A percentile compares a stretch with the other conserved stretches of the same genome.
Evolutionary conservation across 495 filamentous ascomycete species (phyloP).

Genomic region (Penicillium soppii): DNA sequence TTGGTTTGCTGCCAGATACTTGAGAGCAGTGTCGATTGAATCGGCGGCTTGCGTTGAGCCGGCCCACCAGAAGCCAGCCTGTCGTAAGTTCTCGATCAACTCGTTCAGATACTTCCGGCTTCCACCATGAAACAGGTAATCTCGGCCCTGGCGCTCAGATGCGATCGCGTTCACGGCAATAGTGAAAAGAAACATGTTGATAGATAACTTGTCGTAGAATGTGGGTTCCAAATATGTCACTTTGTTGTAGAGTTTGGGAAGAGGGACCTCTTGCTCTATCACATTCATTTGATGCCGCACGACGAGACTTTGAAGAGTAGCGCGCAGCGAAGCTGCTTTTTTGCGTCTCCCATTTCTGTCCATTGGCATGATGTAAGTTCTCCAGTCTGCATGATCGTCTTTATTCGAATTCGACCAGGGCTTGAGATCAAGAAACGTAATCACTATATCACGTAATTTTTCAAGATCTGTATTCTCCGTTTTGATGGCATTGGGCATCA

Average conservation of each 20-base stretch:
- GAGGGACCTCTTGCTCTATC: conserved; percentile 58
- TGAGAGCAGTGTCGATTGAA: conserved; percentile 60
- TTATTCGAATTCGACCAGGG: conserved; percentile 67
- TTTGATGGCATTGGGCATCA: conserved; percentile 36
- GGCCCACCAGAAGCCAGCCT: conserved; percentile 89
- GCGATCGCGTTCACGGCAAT: conserved; percentile 85
- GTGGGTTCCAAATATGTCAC: conserved; percentile 75
- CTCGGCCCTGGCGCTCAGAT: conserved; percentile 76
- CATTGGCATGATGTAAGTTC: conserved; percentile 69
- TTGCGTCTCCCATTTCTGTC: conserved; percentile 50
- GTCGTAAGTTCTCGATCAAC: conserved; percentile 74
- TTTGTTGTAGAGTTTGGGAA: conserved; percentile 71
- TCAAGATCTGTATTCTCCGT: conserved; percentile 72
- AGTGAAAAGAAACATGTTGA: conserved; percentile 81
- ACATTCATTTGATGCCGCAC: conserved; percentile 75
- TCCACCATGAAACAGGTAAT: conserved; percentile 83
- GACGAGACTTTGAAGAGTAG: conserved; percentile 72
- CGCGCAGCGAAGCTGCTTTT: conserved; percentile 62
- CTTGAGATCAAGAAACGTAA: conserved; percentile 68
- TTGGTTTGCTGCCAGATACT: conserved; percentile 58
- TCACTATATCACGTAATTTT: conserved; percentile 67
- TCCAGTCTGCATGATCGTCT: conserved; percentile 63
- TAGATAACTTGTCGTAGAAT: conserved; percentile 76
- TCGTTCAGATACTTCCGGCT: conserved; percentile 63
- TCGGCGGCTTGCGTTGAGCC: conserved; percentile 68